Base-by-base conservation (phyloP, 768 basidiomycete genomes). In the Leccinum pellstonianum region DNA sequence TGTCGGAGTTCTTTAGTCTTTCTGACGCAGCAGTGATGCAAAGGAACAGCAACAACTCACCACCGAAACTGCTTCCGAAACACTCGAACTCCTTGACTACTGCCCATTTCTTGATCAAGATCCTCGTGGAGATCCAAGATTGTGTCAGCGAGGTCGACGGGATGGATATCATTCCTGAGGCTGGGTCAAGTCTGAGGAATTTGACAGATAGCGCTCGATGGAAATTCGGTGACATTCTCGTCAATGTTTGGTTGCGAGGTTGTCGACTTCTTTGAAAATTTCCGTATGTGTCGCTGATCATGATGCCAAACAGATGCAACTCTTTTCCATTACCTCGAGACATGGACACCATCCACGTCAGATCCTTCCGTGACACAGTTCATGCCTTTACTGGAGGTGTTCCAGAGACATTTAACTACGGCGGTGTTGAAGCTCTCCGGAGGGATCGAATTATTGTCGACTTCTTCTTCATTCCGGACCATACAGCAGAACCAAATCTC, bases 91-190 rank as follows among this genome's bases (percentile, higher is more conserved):
- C 91, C 2, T 75, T 96, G n/a, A 88, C 91, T 7, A 90, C 91
- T 0, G 83, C 86, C 12, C 81, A 92, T 70, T 93, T 90, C 75
- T 80, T 95, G 29, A 81, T 86, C 70, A 90, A 86, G 67, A 84
- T 95, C 27, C 77, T 96, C 17, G 81, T 83, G 2, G 97, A 98
- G 70, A 80, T 98, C 5, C 87, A 90, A 65, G 97, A 98, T 57
- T 88, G 86, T 50, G 85, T 90, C 3, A 88, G 83, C 64, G 97
- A 99, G 65, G 71, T 96, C 29, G 83, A 83, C 50, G 81, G 78
- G 7, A 84, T 94, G 77, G 95, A 95, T 59, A 85, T 98, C 37
- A 85, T 87, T 1, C 79, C 77, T n/a, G 95, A 96, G 59, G 84
- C 80, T 5, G 75, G 80, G n/a, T 78, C 82, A 47, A 86, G 80